Evolutionary conservation across 306 rosid species (phyloP).

Genomic region (Hylodesmum podocarpum): DNA sequence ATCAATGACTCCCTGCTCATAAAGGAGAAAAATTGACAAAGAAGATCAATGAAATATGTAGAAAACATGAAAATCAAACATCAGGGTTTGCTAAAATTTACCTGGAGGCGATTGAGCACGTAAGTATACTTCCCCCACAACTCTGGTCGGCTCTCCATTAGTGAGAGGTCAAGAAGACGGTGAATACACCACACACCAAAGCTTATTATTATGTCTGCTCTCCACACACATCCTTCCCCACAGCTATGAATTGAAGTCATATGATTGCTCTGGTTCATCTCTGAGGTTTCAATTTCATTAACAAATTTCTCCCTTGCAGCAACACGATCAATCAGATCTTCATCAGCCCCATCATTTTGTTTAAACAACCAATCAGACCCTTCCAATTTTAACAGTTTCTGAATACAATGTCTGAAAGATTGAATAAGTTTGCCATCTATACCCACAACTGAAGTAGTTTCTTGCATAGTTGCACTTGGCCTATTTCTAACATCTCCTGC

Average conservation of each 20-base stretch:
- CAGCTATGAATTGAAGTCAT: slow-evolving; percentile 71
- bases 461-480: slow-evolving; percentile 47
- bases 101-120: slow-evolving; percentile 97
- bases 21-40: background rate
- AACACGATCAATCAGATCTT: slow-evolving; percentile 85
- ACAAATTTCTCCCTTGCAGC: slow-evolving; percentile 86
- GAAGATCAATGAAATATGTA: slow-evolving; percentile 5
- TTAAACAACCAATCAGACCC: slow-evolving; percentile 93
- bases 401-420: slow-evolving; percentile 75
- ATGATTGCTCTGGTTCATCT: slow-evolving; percentile 44
- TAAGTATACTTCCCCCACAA: slow-evolving; percentile 97
- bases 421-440: slow-evolving; percentile 77
- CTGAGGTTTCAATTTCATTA: slow-evolving; percentile 75
- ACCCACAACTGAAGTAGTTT: slow-evolving; percentile 52
- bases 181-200: slow-evolving; percentile 99
- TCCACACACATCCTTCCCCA: slow-evolving; percentile 96
- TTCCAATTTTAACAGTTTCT: slow-evolving; percentile 79
- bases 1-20: slow-evolving; percentile 73
- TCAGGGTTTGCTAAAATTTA: slow-evolving; percentile 31
- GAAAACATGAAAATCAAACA: background rate
- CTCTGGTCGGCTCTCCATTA: slow-evolving; percentile 99
- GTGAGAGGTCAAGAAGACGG: slow-evolving; percentile 81
- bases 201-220: slow-evolving; percentile 72
- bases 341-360: slow-evolving; percentile 89
- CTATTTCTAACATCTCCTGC: slow-evolving; percentile 15